Evolutionary conservation across 306 rosid genomes (phyloP), one percentile per base, ranked within the genome.

Genomic region (Fragaria nilgerrensis): DNA sequence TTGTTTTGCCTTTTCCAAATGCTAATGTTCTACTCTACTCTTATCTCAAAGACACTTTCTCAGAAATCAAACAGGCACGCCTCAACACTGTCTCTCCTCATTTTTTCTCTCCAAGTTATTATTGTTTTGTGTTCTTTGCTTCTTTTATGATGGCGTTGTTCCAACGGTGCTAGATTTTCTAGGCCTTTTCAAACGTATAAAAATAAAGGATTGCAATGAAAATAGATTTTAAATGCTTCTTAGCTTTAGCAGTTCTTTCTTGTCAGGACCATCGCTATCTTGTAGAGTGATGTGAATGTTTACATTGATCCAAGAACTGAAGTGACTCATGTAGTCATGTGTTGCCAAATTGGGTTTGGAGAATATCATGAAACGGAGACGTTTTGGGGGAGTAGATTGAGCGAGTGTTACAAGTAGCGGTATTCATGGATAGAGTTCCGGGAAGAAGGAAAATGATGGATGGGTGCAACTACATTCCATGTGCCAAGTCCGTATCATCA

Each of bases 91-190:
- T 75, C 75, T 56, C 56, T 77, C 64, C 44, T 75, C 64, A 56
- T 78, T 55, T 58, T 68, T 10, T 49, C 77, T 45, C 50, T 58
- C 71, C 27, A 1, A 12, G 37, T 53, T 1, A 17, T 41, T 50
- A 41, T 17, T 77, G 25, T 72, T 67, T 45, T 73, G 74, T 76
- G 45, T 79, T 86, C 79, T 74, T 75, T 65, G 78, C 73, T 82
- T 36, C 79, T 77, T 74, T 63, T 44, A 76, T 80, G 85, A 84
- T 80, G 70, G 58, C 71, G 74, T 82, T 61, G 67, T 58, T 81
- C 83, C 82, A 81, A 84, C 85, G 83, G 68, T 48, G 87, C 87
- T 81, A 82, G 88, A 82, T 86, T 86, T 80, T 81, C 86, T 66
- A 88, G 87, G 89, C 85, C 69, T 73, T 65, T 66, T 66, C 48